These are phyloP conservation scores for Phascolomyces articulosus DNA, from an alignment of 371 early-diverging fungal genomes.

Conservation along the genomic window DNA sequence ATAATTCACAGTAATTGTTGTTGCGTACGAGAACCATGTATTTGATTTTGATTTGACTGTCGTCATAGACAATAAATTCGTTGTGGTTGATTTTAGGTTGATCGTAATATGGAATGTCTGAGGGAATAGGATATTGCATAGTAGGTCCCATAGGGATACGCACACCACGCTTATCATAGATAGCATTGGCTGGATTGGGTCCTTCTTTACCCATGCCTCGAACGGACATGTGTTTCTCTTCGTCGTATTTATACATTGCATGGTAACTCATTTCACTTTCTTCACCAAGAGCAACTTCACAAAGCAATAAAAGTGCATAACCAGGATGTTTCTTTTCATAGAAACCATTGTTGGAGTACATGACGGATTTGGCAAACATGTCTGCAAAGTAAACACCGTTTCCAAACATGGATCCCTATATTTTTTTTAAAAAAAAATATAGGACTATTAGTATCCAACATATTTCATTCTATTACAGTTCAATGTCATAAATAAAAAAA, in stretches of 20 bases:
- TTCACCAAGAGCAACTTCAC: slow-evolving; percentile 63
- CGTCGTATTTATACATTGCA: not conserved
- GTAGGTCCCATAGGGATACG: slow-evolving; percentile 50
- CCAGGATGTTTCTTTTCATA: slow-evolving; percentile 11
- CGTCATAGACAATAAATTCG: slow-evolving; percentile 64
- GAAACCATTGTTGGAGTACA: slow-evolving; percentile 25
- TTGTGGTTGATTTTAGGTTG: slow-evolving; percentile 36
- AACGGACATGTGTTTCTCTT: slow-evolving; percentile 27
- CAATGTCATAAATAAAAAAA: not conserved
- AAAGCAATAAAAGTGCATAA: slow-evolving; percentile 47
- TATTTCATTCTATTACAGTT: too few species aligned
- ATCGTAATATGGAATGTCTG: not conserved
- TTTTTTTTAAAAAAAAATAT: too few species aligned
- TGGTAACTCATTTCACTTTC: slow-evolving; percentile 22
- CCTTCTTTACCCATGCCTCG: slow-evolving; percentile 49
- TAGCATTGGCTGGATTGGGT: slow-evolving; percentile 37
- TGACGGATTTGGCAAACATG: slow-evolving; percentile 49
- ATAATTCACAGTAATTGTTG: slow-evolving; percentile 42
- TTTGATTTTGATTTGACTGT: slow-evolving; percentile 52
- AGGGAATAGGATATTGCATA: not conserved
- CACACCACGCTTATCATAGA: slow-evolving; percentile 41
- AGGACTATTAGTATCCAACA: not conserved
- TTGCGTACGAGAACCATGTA: slow-evolving; percentile 57
- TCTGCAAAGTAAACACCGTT: slow-evolving; percentile 69
- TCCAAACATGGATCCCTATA: slow-evolving; percentile 50